Base-by-base conservation (phyloP, 2,329 filamentous ascomycete species). In the Aspergillus ibericus region DNA sequence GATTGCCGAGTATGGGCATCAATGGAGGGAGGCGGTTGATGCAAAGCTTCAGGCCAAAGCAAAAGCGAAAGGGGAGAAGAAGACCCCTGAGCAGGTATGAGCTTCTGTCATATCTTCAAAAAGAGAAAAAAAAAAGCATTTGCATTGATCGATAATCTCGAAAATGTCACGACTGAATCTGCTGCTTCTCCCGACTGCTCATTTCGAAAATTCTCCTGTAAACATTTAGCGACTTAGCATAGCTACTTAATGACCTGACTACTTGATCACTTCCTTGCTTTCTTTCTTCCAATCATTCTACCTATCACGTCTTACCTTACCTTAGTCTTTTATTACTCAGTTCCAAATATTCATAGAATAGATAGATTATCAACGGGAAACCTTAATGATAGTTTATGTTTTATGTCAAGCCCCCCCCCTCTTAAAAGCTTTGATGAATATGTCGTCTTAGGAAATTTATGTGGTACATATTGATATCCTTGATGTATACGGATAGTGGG, bases 1-100 rank as follows among this genome's bases (percentile, higher is more conserved):
- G 2, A 82, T 80, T 1, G 80, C 82, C 3, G 56, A 77, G 9
- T 83, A 80, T 67, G 84, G 84, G 0, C 74, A 76, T 58, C 59
- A 66, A 10, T 85, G 83, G 83, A 75, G 85, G 10, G 80, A 83
- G 9, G 66, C 64, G n/a, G 74, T 86, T n/a, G 84, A 86, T 66
- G 73, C 68, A 55, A 79, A 76, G 71, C 79, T 63, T 8, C 35
- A 22, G 36, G 20, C n/a, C 10, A 73, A 76, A 63, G 68, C 66
- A 42, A 78, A 72, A 63, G 77, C 69, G 29, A 64, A 59, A 38
- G 59, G 61, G 32, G 42, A 68, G 38, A 54, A 66, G 48, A 20
- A n/a, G 9, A n/a, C 25, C 15, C 16, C 10, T 7, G 13, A 13
- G 7, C 25, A 48, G 18, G 25, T 16, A 13, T 29, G 22, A 47